These are phyloP conservation scores for Termitomyces sp. DNA, from an alignment of 768 basidiomycete genomes.

Conservation along the genomic window DNA sequence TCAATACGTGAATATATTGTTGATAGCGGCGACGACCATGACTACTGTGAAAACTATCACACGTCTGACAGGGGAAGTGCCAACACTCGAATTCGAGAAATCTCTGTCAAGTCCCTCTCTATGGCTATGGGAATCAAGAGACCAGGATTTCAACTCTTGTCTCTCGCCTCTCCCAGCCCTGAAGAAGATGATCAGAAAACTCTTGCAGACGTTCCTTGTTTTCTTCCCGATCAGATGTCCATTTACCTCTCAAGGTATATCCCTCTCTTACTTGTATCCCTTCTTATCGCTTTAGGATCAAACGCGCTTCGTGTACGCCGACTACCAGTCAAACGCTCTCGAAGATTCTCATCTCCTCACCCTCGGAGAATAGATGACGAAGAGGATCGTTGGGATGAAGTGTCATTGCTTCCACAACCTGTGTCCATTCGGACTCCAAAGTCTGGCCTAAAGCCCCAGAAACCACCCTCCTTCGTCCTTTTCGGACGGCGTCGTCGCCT, in stretches of 20 bases:
- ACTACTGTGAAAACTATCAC: conserved; percentile 77
- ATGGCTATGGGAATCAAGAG: conserved; percentile 82
- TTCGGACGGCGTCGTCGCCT: conserved; percentile 5
- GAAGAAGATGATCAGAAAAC: conserved; percentile 15
- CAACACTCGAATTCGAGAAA: conserved; percentile 48
- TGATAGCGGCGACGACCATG: conserved; percentile 87
- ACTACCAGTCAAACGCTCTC: conserved; percentile 1
- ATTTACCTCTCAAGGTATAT: conserved; percentile 74
- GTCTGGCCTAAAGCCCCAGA: neutral
- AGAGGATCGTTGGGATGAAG: neutral
- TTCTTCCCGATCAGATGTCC: conserved; percentile 78
- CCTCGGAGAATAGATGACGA: neutral
- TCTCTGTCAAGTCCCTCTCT: conserved; percentile 86
- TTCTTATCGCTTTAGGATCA: conserved; percentile 37
- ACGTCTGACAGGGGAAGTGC: conserved; percentile 16
- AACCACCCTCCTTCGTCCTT: conserved; percentile 1
- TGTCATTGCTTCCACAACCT: conserved; percentile 14
- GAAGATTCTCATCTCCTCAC: conserved; percentile 7
- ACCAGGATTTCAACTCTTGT: conserved; percentile 89
- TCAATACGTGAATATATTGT: conserved; percentile 5
- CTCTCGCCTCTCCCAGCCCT: conserved; percentile 42
- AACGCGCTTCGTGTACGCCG: conserved; percentile 16
- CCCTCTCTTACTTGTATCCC: conserved; percentile 58
- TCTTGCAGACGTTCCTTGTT: conserved; percentile 59
- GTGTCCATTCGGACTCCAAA: conserved; percentile 6